Percentiles rank a stretch among this genome's conserved stretches.
Evolutionary conservation across 2,329 filamentous ascomycete genomes (phyloP).

Genomic region (Grosmannia serpens): DNA sequence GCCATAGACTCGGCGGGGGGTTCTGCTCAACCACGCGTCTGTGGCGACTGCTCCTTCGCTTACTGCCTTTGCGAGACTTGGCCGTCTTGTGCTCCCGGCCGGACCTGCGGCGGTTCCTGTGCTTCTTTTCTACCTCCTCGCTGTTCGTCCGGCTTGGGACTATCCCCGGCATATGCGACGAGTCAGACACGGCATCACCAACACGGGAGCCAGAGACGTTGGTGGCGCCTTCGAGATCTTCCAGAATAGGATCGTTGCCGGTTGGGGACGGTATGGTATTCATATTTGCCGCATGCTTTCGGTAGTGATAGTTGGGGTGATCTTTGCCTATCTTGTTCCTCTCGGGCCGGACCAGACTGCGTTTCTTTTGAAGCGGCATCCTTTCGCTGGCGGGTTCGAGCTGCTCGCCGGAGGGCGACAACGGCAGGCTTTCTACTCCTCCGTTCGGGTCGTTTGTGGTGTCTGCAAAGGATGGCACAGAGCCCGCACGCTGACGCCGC

Average conservation of each 20-base stretch:
- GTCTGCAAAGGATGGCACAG: constrained; percentile 41
- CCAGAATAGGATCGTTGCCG: constrained; percentile 77
- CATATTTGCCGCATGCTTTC: constrained; percentile 91
- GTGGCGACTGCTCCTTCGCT: constrained; percentile 22
- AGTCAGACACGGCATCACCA: constrained; percentile 20
- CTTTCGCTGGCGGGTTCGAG: constrained; percentile 14
- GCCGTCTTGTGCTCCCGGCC: constrained; percentile 33
- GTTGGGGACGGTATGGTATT: constrained; percentile 80
- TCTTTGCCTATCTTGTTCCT: constrained; percentile 72
- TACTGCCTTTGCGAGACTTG: constrained; percentile 51
- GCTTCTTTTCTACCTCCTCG: constrained; percentile 24
- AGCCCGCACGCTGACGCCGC: constrained; percentile 43
- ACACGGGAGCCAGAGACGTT: constrained; percentile 23
- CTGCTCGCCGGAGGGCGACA: constrained; percentile 35
- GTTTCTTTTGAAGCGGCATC: constrained; percentile 51
- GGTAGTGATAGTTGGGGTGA: constrained; percentile 92
- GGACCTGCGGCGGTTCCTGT: constrained; percentile 14
- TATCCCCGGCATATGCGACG: constrained; percentile 18
- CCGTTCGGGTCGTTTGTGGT: constrained; percentile 43
- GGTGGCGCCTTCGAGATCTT: constrained; percentile 59
- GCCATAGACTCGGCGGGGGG: constrained; percentile 81
- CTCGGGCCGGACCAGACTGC: constrained; percentile 82
- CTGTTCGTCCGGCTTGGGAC: constrained; percentile 22
- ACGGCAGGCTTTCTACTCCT: constrained; percentile 42
- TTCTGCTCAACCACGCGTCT: constrained; percentile 50